Base-by-base conservation (phyloP, 2,329 filamentous ascomycete species). In the Diplodia intermedia region DNA sequence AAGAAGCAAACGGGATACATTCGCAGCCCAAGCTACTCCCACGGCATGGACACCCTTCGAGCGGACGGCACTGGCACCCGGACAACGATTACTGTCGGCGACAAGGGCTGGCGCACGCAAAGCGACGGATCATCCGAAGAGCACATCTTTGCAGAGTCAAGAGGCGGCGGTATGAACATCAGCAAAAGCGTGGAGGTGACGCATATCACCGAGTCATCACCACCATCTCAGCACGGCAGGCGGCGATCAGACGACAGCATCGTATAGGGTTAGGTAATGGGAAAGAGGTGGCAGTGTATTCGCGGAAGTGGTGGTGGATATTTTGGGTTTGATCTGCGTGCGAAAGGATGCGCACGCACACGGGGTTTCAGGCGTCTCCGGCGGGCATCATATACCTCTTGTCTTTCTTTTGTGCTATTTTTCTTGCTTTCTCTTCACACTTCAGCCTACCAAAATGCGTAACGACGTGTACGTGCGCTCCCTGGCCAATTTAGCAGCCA, bases 1-100 rank as follows among this genome's bases (percentile, higher is more conserved):
- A 69, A 69, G 47, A 68, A 62, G 43, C 52, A 47, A 20, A 20
- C 43, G 14, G 66, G 68, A 18, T 70, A 76, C 55, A 70, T 73
- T 49, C 69, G 65, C 60, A 62, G 56, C 20, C 52, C 40, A 2
- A 66, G 65, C 53, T 57, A 55, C 65, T 56, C 65, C 5, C 38
- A 63, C 36, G 43, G 69, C 57, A 29, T 57, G 8, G 49, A 56
- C 53, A 69, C 69, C 11, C 62, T 72, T 11, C 65, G 61, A 4
- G 66, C 68, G 3, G 66, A 66, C 14, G 23, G 67, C 11, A 68
- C 56, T 7, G 68, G 68, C 33, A 71, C 60, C 6, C 56, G 56
- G 29, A 70, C 69, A 5, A 69, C 68, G 7, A 54, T 69, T 1
- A 67, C 66, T 2, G 69, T 55, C 12, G 65, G 63, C 63, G 52